phyloP scores from a whole-genome alignment of 2,329 filamentous ascomycete genomes.

The Hymenoscyphus infarciens region DNA sequence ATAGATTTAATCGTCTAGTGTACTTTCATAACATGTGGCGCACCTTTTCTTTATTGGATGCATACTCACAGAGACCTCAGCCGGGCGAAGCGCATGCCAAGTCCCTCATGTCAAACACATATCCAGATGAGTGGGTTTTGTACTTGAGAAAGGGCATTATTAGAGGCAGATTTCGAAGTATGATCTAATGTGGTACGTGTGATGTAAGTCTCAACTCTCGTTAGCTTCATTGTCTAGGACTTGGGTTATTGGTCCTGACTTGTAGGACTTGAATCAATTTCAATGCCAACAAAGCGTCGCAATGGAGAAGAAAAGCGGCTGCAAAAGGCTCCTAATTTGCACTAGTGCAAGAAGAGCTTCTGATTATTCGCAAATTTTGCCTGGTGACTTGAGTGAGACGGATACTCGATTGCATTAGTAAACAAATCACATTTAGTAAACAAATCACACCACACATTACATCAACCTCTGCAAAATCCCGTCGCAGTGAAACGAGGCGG shows the following conservation, averaged over 20 bases:
- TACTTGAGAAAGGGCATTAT: background rate
- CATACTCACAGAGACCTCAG: background rate
- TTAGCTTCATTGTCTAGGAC: background rate
- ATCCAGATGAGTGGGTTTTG: background rate
- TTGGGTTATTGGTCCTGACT: background rate
- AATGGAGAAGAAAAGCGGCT: too few species aligned
- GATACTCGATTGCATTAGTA: background rate
- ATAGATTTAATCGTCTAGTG: too few species aligned
- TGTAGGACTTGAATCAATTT: background rate
- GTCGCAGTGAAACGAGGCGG: background rate
- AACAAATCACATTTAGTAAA: background rate
- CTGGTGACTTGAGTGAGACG: background rate
- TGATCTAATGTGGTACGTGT: background rate
- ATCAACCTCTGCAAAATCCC: background rate
- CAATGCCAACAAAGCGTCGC: background rate
- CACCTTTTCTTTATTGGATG: background rate
- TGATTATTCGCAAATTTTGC: background rate
- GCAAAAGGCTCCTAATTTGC: too few species aligned
- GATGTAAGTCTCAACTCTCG: background rate
- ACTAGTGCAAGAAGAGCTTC: background rate
- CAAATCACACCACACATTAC: background rate
- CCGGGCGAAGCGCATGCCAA: background rate
- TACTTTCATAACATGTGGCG: background rate
- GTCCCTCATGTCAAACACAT: slow-evolving; percentile 1
- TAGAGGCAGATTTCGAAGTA: background rate